phyloP scores from a whole-genome alignment of 805 yeast species.

The Yarrowia sp. region DNA sequence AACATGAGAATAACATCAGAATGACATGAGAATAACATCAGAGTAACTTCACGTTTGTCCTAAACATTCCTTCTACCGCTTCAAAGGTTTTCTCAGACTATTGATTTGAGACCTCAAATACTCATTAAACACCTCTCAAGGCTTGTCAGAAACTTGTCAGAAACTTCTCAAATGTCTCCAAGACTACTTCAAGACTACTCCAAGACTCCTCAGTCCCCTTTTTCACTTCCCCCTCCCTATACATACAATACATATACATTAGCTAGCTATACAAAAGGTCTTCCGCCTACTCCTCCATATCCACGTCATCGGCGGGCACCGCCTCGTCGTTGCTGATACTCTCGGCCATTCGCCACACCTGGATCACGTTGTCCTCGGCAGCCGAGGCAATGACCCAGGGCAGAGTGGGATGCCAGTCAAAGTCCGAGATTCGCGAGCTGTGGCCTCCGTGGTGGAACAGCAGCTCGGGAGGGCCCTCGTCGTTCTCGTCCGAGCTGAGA shows the following conservation, averaged over 20 bases:
- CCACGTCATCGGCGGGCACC: constrained; percentile 53
- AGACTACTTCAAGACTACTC: too few relatives aligned
- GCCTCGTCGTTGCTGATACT: constrained; percentile 47
- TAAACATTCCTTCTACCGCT: too few relatives aligned
- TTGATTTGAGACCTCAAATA: too few relatives aligned
- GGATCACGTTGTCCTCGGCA: constrained; percentile 77
- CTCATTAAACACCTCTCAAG: too few relatives aligned
- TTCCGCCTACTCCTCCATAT: constrained; percentile 35
- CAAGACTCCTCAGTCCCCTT: too few relatives aligned
- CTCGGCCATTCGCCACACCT: constrained; percentile 75
- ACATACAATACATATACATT: constrained; percentile 5
- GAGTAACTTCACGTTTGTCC: too few relatives aligned
- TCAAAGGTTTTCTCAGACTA: too few relatives aligned
- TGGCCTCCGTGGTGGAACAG: constrained; percentile 88
- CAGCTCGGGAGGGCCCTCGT: constrained; percentile 77
- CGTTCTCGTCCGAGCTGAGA: constrained; percentile 61
- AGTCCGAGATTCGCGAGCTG: constrained; percentile 69
- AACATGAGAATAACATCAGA: too few relatives aligned
- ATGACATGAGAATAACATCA: too few relatives aligned
- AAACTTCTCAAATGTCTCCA: too few relatives aligned
- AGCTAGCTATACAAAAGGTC: constrained; percentile 22
- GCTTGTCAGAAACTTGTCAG: too few relatives aligned
- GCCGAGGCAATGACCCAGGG: constrained; percentile 67
- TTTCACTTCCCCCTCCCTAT: too few relatives aligned
- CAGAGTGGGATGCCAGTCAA: constrained; percentile 69